Conservation (phyloP, 352 stramenopile genomes). For the Globisporangium splendens region DNA sequence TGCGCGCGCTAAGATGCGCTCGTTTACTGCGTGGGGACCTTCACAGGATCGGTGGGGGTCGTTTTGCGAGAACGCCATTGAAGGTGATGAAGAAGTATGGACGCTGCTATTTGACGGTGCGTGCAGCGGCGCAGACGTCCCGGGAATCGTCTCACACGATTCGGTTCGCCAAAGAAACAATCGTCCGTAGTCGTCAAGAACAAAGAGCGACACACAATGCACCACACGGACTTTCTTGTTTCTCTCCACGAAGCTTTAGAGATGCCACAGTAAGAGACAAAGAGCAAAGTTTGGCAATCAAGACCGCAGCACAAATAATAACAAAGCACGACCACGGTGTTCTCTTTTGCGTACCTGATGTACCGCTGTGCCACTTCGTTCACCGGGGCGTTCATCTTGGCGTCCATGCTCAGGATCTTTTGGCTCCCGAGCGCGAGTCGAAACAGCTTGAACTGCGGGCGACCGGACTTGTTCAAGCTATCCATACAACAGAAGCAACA, state of each 20-base stretch:
- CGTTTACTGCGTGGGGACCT: conserved; percentile 51
- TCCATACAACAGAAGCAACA: background rate
- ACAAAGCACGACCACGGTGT: too few species aligned
- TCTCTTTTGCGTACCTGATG: conserved; percentile 24
- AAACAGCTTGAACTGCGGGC: conserved; percentile 55
- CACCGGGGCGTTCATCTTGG: conserved; percentile 46
- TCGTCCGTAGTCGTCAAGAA: conserved; percentile 48
- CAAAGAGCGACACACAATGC: conserved; percentile 47
- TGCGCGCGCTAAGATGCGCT: conserved; percentile 56
- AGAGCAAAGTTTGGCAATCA: background rate
- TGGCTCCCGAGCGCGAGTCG: conserved; percentile 62
- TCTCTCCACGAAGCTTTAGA: conserved; percentile 46
- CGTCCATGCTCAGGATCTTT: conserved; percentile 67
- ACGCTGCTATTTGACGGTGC: conserved; percentile 3
- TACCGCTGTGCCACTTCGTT: conserved; percentile 39
- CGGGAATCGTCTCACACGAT: conserved; percentile 47
- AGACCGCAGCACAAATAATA: too few species aligned
- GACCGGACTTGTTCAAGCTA: conserved; percentile 60
- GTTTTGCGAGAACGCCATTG: background rate
- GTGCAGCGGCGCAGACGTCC: conserved; percentile 5
- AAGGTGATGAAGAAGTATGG: background rate
- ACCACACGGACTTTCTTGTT: conserved; percentile 66
- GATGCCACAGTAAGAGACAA: background rate
- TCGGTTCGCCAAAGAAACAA: conserved; percentile 59
- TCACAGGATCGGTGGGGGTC: conserved; percentile 28